Percentiles rank a stretch among this genome's conserved stretches.
phyloP scores from a whole-genome alignment of 306 rosid genomes.

The Trifolium pratense region DNA sequence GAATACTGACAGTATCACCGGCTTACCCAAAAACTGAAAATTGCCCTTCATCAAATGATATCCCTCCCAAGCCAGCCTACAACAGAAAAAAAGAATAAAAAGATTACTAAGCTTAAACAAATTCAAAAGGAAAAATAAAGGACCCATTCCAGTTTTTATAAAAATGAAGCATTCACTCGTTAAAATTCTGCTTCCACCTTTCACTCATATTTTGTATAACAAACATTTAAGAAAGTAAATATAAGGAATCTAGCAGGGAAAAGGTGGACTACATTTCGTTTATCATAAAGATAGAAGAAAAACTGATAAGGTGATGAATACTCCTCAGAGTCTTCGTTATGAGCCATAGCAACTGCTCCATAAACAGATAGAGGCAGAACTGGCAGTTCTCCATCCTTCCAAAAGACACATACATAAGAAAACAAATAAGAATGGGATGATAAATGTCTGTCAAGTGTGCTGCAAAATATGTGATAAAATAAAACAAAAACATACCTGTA shows the following conservation, averaged over 20 bases:
- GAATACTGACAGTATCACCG: constrained; percentile 3
- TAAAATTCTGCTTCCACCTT: constrained; percentile 23
- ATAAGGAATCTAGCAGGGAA: neutral
- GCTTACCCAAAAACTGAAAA: constrained; percentile 92
- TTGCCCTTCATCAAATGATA: constrained; percentile 97
- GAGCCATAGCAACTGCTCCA: constrained; percentile 96
- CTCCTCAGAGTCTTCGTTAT: constrained; percentile 84
- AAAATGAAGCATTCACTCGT: neutral
- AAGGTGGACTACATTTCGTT: constrained; percentile 58
- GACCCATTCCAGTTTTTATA: constrained; percentile 5
- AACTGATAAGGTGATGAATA: constrained; percentile 88
- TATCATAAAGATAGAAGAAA: constrained; percentile 91
- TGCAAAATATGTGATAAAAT: constrained; percentile 23
- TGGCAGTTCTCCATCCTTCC: constrained; percentile 95
- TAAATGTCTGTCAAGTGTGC: constrained; percentile 6
- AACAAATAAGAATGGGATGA: constrained; percentile 20
- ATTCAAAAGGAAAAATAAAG: constrained; percentile 18
- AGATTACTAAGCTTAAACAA: neutral
- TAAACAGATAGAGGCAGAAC: constrained; percentile 92
- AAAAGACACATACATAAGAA: constrained; percentile 28
- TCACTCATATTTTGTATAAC: constrained; percentile 16
- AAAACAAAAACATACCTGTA: constrained; percentile 63
- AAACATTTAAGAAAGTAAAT: constrained; percentile 14
- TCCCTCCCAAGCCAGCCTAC: constrained; percentile 97
- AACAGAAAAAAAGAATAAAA: constrained; percentile 24